Conservation (phyloP, 495 filamentous ascomycete species). For the Tirmania nivea region DNA sequence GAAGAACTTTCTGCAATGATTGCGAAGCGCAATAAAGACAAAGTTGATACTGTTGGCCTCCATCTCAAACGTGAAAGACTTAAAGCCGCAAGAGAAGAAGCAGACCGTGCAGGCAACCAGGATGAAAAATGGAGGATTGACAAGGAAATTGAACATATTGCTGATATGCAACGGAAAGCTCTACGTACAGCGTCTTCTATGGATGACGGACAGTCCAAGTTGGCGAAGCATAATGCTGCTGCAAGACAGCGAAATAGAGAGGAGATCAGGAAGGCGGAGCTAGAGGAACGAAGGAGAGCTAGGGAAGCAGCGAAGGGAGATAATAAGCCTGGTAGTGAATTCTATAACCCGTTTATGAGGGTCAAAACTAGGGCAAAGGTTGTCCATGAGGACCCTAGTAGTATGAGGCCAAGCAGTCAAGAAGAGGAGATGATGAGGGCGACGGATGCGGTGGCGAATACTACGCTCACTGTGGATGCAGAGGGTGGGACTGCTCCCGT, state of each 20-base stretch:
- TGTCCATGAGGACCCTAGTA: background rate
- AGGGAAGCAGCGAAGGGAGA: conserved; percentile 26
- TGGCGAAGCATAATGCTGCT: conserved; percentile 51
- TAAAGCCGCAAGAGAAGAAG: conserved; percentile 45
- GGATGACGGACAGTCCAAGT: conserved; percentile 6
- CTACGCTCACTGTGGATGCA: background rate
- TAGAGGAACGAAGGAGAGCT: conserved; percentile 49
- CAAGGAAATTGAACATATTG: conserved; percentile 24
- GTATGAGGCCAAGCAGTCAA: background rate
- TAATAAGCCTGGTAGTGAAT: conserved; percentile 20
- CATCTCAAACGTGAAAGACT: conserved; percentile 44
- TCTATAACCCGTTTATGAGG: conserved; percentile 44
- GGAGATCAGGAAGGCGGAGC: conserved; percentile 61
- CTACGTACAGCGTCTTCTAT: background rate
- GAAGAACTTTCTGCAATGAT: conserved; percentile 61
- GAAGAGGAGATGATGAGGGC: background rate
- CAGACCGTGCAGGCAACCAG: conserved; percentile 30
- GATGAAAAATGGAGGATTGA: conserved; percentile 21
- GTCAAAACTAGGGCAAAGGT: conserved; percentile 12
- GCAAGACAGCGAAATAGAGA: conserved; percentile 64
- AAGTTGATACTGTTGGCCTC: conserved; percentile 26
- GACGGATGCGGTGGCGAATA: conserved; percentile 2
- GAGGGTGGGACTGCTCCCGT: conserved; percentile 4
- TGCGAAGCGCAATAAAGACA: conserved; percentile 33
- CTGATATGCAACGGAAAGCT: conserved; percentile 30